These are phyloP conservation scores for Dalbergia cultrata DNA, from an alignment of 306 rosid genomes.

Conservation along the genomic window DNA sequence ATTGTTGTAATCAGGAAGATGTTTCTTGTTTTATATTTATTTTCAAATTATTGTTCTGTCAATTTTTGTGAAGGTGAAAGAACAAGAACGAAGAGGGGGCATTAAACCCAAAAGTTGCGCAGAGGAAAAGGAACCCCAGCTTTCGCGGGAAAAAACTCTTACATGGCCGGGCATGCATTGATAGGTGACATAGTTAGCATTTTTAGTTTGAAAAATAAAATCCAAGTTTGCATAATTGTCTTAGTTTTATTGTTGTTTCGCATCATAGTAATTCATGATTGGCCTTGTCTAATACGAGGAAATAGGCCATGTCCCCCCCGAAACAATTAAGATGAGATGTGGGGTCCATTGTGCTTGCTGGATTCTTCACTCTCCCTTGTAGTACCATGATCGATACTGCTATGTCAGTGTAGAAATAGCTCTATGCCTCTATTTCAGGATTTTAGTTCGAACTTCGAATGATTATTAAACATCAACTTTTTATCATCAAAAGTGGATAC, in stretches of 20 bases:
- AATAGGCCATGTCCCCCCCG: neutral
- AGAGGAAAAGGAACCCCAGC: conserved; percentile 34
- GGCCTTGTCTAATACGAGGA: conserved; percentile 41
- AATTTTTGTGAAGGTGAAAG: neutral
- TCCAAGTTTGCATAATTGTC: conserved; percentile 16
- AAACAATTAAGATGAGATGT: conserved; percentile 2
- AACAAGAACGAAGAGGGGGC: neutral
- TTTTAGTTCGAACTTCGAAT: no score
- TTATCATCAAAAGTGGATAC: no score
- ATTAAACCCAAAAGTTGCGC: conserved; percentile 13
- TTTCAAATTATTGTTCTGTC: conserved; percentile 42
- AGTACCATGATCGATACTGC: neutral
- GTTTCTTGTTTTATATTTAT: conserved; percentile 41
- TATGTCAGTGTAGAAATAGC: no score
- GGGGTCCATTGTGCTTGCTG: conserved; percentile 30
- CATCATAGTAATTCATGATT: conserved; percentile 11
- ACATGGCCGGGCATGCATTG: neutral
- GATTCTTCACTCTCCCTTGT: neutral
- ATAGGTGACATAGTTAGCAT: neutral
- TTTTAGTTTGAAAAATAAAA: conserved; percentile 10
- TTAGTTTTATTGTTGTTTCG: neutral
- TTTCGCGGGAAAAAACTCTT: neutral
- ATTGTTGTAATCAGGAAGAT: neutral
- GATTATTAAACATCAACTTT: no score
- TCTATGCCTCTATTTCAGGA: no score